Conservation (phyloP, 768 basidiomycete genomes). For the Rhodotorula toruloides region DNA sequence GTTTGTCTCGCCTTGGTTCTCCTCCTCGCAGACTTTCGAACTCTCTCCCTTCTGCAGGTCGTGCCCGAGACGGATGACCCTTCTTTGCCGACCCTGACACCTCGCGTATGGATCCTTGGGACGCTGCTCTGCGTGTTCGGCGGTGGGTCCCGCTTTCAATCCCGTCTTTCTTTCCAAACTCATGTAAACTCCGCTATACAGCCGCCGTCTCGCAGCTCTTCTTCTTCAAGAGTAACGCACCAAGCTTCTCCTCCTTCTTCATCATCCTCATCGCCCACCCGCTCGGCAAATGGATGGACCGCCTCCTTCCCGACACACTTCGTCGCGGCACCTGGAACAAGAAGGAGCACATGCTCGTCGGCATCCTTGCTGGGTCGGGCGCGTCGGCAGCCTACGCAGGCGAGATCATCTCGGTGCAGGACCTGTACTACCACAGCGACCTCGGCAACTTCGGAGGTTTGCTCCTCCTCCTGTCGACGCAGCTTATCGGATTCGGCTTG, state of each 20-base stretch:
- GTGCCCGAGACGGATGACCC: constrained; percentile 44
- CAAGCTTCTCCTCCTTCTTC: constrained; percentile 42
- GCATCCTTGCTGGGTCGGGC: constrained; percentile 24
- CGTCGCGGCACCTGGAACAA: constrained; percentile 43
- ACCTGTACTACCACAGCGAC: constrained; percentile 40
- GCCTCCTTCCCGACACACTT: constrained; percentile 35
- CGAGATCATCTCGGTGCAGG: constrained; percentile 44
- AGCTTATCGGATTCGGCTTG: constrained; percentile 45
- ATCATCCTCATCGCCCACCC: constrained; percentile 42
- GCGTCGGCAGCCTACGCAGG: constrained; percentile 43
- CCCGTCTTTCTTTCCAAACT: not conserved
- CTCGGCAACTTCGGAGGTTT: constrained; percentile 40
- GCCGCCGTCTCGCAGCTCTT: constrained; percentile 44
- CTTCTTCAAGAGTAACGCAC: constrained; percentile 44
- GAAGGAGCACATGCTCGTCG: constrained; percentile 43
- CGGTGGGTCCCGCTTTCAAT: not conserved
- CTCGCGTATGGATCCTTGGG: constrained; percentile 40
- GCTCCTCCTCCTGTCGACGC: constrained; percentile 42
- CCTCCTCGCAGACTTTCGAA: not conserved
- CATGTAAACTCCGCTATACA: constrained; percentile 8
- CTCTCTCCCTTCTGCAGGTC: constrained; percentile 7
- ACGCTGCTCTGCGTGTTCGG: constrained; percentile 35
- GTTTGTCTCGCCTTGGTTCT: not conserved
- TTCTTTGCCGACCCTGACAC: constrained; percentile 41
- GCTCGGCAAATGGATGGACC: constrained; percentile 40